Percentiles rank a stretch among this genome's conserved stretches.
These are phyloP conservation scores for Wickerhamiella occidentalis DNA, from an alignment of 805 yeast species.

Conservation along the genomic window DNA sequence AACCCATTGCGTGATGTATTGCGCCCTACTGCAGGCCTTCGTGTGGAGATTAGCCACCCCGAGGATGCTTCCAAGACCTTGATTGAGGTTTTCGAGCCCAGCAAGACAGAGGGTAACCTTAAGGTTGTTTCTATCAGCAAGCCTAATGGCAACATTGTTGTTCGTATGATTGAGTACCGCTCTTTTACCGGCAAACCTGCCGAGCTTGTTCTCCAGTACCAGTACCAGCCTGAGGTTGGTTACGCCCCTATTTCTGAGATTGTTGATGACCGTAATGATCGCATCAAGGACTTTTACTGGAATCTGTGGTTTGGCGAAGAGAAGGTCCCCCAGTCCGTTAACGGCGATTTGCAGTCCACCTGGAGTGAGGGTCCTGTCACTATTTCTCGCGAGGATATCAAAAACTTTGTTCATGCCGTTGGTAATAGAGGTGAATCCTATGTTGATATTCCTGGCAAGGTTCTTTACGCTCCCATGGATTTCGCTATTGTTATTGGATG, in stretches of 20 bases:
- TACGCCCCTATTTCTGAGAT: conserved; percentile 89
- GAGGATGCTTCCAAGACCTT: conserved; percentile 42
- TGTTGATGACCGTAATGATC: conserved; percentile 77
- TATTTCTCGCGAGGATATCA: conserved; percentile 63
- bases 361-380: conserved; percentile 46
- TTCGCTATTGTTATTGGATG: conserved; percentile 97
- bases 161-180: conserved; percentile 77
- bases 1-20: conserved; percentile 75
- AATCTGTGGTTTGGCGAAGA: conserved; percentile 76
- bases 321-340: conserved; percentile 47
- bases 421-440: conserved; percentile 96
- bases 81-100: conserved; percentile 52
- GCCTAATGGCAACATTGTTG: conserved; percentile 41
- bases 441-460: conserved; percentile 66
- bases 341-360: conserved; percentile 43
- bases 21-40: conserved; percentile 55
- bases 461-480: conserved; percentile 92
- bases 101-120: conserved; percentile 24
- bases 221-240: conserved; percentile 75
- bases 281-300: conserved; percentile 97
- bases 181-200: conserved; percentile 65
- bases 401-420: conserved; percentile 91
- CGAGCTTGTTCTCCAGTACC: conserved; percentile 65
- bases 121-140: conserved; percentile 47
- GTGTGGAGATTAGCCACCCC: conserved; percentile 48